Evolutionary conservation across 176 grass and related monocot genomes (phyloP), one percentile per base, ranked within the genome.

Genomic region (Lolium rigidum): DNA sequence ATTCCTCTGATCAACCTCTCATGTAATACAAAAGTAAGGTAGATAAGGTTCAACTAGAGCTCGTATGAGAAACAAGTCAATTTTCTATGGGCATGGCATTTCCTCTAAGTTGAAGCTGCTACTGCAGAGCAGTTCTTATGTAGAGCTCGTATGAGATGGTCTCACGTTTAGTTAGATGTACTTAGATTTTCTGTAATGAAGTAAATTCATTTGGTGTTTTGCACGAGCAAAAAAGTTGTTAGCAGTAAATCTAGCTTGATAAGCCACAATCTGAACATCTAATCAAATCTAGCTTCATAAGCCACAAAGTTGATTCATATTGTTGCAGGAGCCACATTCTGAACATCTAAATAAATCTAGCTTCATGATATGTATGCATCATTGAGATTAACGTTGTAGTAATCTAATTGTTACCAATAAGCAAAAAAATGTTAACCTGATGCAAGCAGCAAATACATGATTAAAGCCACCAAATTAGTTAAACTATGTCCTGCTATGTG

Each of bases 101-200:
- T 47, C 41, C 39, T 63, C 56, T 63, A 48, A 84, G 38, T 84
- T n/a, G 9, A 48, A 75, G 48, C 55, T 74, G 70, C 70, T 50
- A 20, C 10, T 75, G 35, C 15, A 72, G n/a, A 26, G 46, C 67
- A 58, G 18, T 39, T 9, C 14, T 70, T 10, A 41, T 82, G 18
- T 77, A 15, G 25, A 81, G 28, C 20, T 11, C 1, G 18, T 84
- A 63, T 62, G 59, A 37, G 35, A 61, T 16, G 49, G 14, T 77
- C 14, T 66, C 41, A 51, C 4, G 25, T 18, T 20, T 54, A 28
- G 44, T 25, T 59, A 9, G 18, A 35, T 35, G 31, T 35, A 35
- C 31, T 35, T 35, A 35, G 31, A 76, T 49, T 12, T 50, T 81
- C 31, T 63, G 15, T 73, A 35, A 55, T 0, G 6, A 82, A 16